Evolutionary conservation across 2,329 filamentous ascomycete species (phyloP).

Genomic region (Botrytis byssoidea): DNA sequence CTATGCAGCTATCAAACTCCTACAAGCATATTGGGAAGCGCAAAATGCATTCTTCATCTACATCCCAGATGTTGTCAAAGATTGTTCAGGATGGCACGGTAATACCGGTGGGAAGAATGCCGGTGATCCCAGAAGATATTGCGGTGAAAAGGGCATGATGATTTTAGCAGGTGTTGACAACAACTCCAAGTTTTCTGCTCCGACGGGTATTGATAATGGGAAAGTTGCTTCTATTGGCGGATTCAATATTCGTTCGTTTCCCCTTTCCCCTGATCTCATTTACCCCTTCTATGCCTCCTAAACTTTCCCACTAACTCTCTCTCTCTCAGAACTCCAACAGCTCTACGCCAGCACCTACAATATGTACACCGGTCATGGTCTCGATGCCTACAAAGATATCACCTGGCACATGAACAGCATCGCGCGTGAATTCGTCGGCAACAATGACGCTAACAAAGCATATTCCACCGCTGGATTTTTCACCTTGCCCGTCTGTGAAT

Average conservation of each 20-base stretch:
- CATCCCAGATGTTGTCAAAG: background rate
- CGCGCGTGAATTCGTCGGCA: background rate
- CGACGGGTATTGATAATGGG: background rate
- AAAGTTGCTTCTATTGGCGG: background rate
- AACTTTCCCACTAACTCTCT: accelerated
- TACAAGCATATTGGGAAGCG: background rate
- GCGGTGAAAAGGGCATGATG: constrained; percentile 1
- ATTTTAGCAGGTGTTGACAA: background rate
- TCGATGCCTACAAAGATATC: background rate
- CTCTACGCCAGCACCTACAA: background rate
- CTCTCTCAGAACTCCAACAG: background rate
- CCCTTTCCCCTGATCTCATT: background rate
- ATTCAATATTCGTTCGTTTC: background rate
- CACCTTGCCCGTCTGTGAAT: background rate
- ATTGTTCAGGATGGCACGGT: background rate
- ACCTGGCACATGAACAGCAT: background rate
- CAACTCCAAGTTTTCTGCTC: background rate
- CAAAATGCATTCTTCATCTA: constrained; percentile 9
- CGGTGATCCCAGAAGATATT: background rate
- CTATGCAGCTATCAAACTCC: background rate
- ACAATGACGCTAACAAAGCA: background rate
- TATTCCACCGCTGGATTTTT: background rate
- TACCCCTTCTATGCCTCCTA: accelerated
- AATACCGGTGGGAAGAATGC: background rate
- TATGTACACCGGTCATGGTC: background rate